A percentile compares a stretch with the other conserved stretches of the same genome.
Conservation (phyloP, 805 yeast genomes). For the Jamesozyma hellenica region DNA sequence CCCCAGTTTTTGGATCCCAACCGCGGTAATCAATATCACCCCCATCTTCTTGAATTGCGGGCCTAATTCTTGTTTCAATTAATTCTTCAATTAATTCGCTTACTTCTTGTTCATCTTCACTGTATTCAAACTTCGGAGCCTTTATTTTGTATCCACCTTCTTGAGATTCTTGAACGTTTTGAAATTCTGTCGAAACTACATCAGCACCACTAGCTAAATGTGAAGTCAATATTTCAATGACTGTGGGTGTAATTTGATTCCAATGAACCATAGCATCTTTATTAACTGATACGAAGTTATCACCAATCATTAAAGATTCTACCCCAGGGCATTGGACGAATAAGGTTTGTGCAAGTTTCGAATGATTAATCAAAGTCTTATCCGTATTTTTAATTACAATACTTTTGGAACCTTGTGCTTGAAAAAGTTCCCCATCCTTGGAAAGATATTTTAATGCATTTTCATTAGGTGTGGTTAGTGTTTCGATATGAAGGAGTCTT, state of each 20-base stretch:
- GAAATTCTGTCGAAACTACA: slow-evolving; percentile 20
- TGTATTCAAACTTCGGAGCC: slow-evolving; percentile 24
- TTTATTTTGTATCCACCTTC: slow-evolving; percentile 30
- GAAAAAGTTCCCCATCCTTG: slow-evolving; percentile 28
- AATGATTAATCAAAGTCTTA: slow-evolving; percentile 30
- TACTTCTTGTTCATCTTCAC: slow-evolving; percentile 68
- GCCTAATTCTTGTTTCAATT: slow-evolving; percentile 88
- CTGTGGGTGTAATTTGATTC: slow-evolving; percentile 61
- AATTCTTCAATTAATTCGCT: slow-evolving; percentile 85
- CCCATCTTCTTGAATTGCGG: slow-evolving; percentile 97
- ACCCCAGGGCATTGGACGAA: slow-evolving; percentile 44
- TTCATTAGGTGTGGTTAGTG: slow-evolving; percentile 62
- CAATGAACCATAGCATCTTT: slow-evolving; percentile 58
- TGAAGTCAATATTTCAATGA: slow-evolving; percentile 32
- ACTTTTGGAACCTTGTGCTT: slow-evolving; percentile 25
- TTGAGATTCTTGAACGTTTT: slow-evolving; percentile 28
- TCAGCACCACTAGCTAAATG: slow-evolving; percentile 24
- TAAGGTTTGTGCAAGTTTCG: slow-evolving; percentile 54
- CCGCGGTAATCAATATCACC: slow-evolving; percentile 90
- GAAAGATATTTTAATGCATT: slow-evolving; percentile 60
- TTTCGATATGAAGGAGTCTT: slow-evolving; percentile 27
- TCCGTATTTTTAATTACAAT: slow-evolving; percentile 28
- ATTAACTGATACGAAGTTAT: slow-evolving; percentile 62
- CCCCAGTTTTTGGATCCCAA: slow-evolving; percentile 76
- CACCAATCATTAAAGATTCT: slow-evolving; percentile 63